Evolutionary conservation across 495 filamentous ascomycete genomes (phyloP), one percentile per base, ranked within the genome.

Genomic region (Aspergillus incahuasiensis): DNA sequence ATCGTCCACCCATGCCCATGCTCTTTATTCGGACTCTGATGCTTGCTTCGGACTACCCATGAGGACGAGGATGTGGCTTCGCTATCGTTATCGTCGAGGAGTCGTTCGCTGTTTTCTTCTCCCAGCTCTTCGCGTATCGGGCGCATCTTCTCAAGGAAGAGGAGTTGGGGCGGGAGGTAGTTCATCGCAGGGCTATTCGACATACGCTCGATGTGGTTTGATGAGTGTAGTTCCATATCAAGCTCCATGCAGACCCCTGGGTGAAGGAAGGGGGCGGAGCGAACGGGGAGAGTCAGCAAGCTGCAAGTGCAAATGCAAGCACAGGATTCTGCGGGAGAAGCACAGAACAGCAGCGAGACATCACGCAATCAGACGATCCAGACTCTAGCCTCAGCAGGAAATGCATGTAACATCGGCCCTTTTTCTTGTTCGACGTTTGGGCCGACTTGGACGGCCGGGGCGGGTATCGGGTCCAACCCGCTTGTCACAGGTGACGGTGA

Each of bases 101-200:
- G 58, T 38, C 52, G 32, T 6, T 60, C 48, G 2, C 35, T 47
- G 4, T 48, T 35, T 5, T 11, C 12, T 9, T 35, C 52, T 5
- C 41, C 35, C 6, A 28, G 30, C 22, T 16, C 47, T 5, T n/a
- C 12, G 9, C 21, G 30, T 19, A 21, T 13, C 42, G 16, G 25
- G 11, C 16, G 41, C 58, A 56, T 56, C 15, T 49, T 53, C 11
- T 56, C 53, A 3, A 56, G 48, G 15, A 53, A 49, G 15, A 34
- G 44, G 1, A 15, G 0, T 12, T 15, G 21, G 15, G 11, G 20
- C 8, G 30, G 30, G 3, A 39, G 6, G 5, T 16, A 12, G 18
- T 47, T 42, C 52, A 59, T 59, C 38, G 5, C 15, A 16, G n/a
- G n/a, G n/a, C n/a, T n/a, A n/a, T n/a, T n/a, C n/a, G n/a, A n/a